Evolutionary conservation across 495 filamentous ascomycete species (phyloP), one percentile per base, ranked within the genome.

Genomic region (Xylaria longipes): DNA sequence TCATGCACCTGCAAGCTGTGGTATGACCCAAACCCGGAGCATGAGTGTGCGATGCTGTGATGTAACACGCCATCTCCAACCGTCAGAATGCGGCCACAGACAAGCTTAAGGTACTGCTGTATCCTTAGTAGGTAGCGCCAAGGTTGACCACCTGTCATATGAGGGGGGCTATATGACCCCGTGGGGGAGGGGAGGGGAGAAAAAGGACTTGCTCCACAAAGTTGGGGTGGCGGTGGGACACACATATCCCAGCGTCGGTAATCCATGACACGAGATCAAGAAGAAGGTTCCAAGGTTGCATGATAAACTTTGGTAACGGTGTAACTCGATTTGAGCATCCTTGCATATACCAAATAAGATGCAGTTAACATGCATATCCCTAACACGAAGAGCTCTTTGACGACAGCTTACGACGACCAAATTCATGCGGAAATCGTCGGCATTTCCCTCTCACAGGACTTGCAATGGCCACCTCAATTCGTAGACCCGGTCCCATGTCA

Each of bases 31-130:
- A 64, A 61, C 61, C n/a, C 31, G 14, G 25, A 64, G 9, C 27
- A 48, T 48, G 62, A 33, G 39, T 65, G 17, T 46, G 41, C 62
- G 22, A 48, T 65, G 14, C 41, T 65, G 41, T 65, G 41, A 41
- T 62, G 60, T 43, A 62, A 43, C 54, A 58, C 54, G 27, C 60
- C 60, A 41, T 41, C 22, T 43, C 35, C 37, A 41, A 62, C 37
- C 83, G 17, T 41, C 37, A 43, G 1, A 7, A 43, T 56, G 48
- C n/a, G 22, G 57, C 3, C 57, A 62, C 22, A n/a, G 50, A 27
- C 25, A 35, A 0, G 1, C 46, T 9, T 5, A 15, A 60, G 52
- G 17, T 31, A 17, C 22, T 31, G 52, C 14, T 22, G 7, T 22
- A 37, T n/a, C n/a, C 20, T 5, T 56, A 56, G 12, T 56, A 46